Conservation (phyloP, 371 early-diverging fungal species). For the Apophysomyces trapeziformis region DNA sequence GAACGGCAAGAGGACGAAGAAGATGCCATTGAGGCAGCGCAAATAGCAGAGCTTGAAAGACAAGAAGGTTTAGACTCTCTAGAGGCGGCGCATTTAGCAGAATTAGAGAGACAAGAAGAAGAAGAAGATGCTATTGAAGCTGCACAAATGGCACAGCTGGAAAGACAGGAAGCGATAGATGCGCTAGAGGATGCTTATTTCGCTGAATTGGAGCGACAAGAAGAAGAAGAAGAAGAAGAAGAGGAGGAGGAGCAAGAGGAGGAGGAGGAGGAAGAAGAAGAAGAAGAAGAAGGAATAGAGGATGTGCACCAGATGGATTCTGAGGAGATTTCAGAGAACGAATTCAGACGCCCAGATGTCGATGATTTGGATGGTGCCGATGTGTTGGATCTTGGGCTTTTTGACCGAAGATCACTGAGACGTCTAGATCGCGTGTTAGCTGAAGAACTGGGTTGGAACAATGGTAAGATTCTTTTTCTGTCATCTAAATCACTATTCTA, state of each 20-base stretch:
- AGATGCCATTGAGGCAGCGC: constrained; percentile 1
- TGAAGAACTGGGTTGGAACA: background rate
- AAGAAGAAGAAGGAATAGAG: constrained; percentile 10
- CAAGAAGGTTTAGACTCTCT: background rate
- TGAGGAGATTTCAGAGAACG: constrained; percentile 10
- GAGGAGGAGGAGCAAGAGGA: background rate
- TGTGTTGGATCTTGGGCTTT: too few relatives aligned
- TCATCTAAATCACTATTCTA: too few relatives aligned
- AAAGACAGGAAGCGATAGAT: constrained; percentile 3
- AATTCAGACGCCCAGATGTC: background rate
- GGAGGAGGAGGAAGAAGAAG: constrained; percentile 12
- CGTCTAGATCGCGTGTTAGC: constrained; percentile 14
- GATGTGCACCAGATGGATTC: background rate
- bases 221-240: background rate
- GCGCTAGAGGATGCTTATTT: background rate
- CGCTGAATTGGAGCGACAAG: background rate
- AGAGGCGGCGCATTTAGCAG: constrained; percentile 1
- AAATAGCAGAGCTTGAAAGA: constrained; percentile 11
- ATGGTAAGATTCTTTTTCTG: background rate
- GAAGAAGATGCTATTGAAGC: constrained; percentile 13
- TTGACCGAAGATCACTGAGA: too few relatives aligned
- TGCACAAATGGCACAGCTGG: background rate
- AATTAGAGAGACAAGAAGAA: constrained; percentile 3
- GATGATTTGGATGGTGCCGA: too few relatives aligned
- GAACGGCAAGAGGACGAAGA: constrained; percentile 14